Conservation (phyloP, 169 alveolate species). For the Cyclospora cayetanensis region DNA sequence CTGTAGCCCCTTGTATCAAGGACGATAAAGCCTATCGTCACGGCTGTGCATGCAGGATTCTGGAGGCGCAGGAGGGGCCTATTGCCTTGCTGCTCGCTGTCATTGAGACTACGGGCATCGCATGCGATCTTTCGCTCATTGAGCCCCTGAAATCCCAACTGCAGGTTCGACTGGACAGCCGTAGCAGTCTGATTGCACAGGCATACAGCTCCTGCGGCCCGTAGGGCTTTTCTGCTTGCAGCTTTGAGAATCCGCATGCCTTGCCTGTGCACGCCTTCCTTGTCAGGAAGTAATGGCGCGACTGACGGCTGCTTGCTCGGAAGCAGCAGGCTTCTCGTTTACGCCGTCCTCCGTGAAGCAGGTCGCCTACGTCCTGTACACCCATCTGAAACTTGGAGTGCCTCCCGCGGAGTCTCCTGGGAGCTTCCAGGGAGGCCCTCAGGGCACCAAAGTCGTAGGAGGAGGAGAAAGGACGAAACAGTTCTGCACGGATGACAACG, state of each 20-base stretch:
- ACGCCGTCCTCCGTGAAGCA: slow-evolving; percentile 39
- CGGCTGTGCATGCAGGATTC: slow-evolving; percentile 1
- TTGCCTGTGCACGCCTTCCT: too few relatives aligned
- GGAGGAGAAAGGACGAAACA: background rate
- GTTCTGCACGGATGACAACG: slow-evolving; percentile 3
- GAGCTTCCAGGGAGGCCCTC: background rate
- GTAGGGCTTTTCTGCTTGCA: too few relatives aligned
- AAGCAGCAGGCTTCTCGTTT: background rate
- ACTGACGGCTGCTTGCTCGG: background rate
- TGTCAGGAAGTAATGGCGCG: slow-evolving; percentile 23
- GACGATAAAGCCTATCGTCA: background rate
- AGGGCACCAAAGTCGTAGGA: background rate
- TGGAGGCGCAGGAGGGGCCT: slow-evolving; percentile 65
- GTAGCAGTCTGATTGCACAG: too few relatives aligned
- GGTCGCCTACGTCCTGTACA: slow-evolving; percentile 46
- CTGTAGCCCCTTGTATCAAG: too few relatives aligned
- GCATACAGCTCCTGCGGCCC: too few relatives aligned
- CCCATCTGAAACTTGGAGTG: background rate
- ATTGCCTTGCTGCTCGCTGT: slow-evolving; percentile 65
- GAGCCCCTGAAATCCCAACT: background rate
- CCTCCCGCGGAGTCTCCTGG: slow-evolving; percentile 5
- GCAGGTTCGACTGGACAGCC: too few relatives aligned
- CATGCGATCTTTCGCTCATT: slow-evolving; percentile 16
- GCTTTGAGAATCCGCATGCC: too few relatives aligned
- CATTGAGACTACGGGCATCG: slow-evolving; percentile 64